Evolutionary conservation across 805 yeast genomes (phyloP), one percentile per base, ranked within the genome.

Genomic region (Yarrowia yakushimensis): DNA sequence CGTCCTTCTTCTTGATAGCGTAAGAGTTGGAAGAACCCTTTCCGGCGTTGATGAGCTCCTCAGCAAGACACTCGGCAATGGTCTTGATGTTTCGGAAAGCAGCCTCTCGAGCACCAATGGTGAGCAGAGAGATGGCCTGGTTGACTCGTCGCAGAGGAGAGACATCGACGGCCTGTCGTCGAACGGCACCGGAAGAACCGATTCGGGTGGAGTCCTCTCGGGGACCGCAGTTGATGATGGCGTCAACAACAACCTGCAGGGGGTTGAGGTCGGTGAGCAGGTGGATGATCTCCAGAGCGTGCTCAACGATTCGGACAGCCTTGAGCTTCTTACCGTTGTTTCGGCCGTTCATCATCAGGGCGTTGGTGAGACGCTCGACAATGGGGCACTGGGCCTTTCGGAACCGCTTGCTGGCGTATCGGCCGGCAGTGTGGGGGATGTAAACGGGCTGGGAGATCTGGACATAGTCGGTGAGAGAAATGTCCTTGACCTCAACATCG

Each of bases 1-100:
- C 99, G 82, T 94, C 99, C 96, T 94, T 94, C 99, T 94, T 94
- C 96, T 94, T 94, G 85, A 94, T 96, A 76, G 99, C 99, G 81
- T 92, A 96, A 78, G 99, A 94, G 81, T 97, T 96, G 73, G 99
- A 92, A 76, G 99, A 94, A 83, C 98, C 98, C 88, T 94, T 94
- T 78, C 96, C 99, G 77, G 99, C 99, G 86, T 94, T 94, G 82
- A 94, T 96, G 81, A 94, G 89, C 87, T 94, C 99, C 86, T 94
- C 99, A 79, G 99, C 98, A 80, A 94, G 89, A 84, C 99, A 94
- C 85, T 94, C 99, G 78, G 99, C 96, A 81, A 94, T 94, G 80
- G 98, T 91, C 90, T 96, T 94, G 85, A 94, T 85, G 92, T 94
- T 94, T 88, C 99, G 94, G 97, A 94, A 94, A 77, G 98, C 85